phyloP scores from a whole-genome alignment of 768 basidiomycete genomes.

The Mycena indigotica region DNA sequence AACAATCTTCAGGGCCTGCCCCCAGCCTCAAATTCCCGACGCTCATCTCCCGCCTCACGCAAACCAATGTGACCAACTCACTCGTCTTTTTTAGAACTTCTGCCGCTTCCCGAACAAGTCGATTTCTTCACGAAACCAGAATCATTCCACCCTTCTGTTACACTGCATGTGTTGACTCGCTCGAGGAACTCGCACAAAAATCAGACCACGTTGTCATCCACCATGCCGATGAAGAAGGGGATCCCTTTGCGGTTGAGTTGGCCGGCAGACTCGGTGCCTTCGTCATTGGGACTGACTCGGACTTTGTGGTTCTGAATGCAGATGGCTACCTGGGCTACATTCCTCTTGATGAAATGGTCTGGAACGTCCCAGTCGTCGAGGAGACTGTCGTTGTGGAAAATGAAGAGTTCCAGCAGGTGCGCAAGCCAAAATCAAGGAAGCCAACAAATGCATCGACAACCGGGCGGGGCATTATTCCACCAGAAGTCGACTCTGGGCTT shows the following conservation, averaged over 20 bases:
- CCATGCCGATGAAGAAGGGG: constrained; percentile 81
- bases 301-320: constrained; percentile 76
- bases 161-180: constrained; percentile 56
- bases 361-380: constrained; percentile 45
- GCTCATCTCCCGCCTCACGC: constrained; percentile 56
- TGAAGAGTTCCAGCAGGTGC: constrained; percentile 60
- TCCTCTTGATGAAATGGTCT: constrained; percentile 74
- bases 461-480: constrained; percentile 56
- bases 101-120: constrained; percentile 55
- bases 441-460: constrained; percentile 33
- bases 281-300: constrained; percentile 79
- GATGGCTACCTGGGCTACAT: constrained; percentile 80
- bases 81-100: constrained; percentile 85
- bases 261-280: constrained; percentile 74
- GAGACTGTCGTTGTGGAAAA: constrained; percentile 29
- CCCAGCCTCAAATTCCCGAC: constrained; percentile 74
- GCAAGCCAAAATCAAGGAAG: constrained; percentile 53
- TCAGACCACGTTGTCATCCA: constrained; percentile 52
- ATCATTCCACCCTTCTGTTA: constrained; percentile 74
- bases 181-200: constrained; percentile 42
- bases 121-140: constrained; percentile 72
- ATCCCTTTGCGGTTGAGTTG: constrained; percentile 82
- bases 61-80: constrained; percentile 60
- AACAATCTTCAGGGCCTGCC: no score
- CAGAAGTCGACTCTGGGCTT: constrained; percentile 45